Percentiles rank a stretch among this genome's conserved stretches.
Evolutionary conservation across 345 rosid species (phyloP).

Genomic region (Odontarrhena argentea): DNA sequence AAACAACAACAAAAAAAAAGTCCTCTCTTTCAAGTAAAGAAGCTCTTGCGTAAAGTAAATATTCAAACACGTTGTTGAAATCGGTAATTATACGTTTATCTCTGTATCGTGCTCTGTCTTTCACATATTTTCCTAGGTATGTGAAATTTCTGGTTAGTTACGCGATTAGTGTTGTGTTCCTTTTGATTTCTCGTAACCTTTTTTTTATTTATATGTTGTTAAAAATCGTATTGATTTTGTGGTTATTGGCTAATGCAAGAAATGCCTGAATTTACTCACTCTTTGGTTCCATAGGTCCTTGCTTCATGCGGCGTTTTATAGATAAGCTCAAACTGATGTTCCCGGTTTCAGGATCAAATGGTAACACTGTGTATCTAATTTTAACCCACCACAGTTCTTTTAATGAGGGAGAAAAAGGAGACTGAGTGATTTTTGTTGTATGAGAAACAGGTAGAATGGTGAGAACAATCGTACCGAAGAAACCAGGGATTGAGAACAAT

Average conservation of each 20-base stretch:
- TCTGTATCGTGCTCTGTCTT: background rate
- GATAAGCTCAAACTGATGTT: slow-evolving; percentile 44
- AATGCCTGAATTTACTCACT: background rate
- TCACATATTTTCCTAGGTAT: too few relatives aligned
- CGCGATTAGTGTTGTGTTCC: background rate
- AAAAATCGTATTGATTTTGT: background rate
- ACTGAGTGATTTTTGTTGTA: background rate
- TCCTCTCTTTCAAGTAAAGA: slow-evolving; percentile 1
- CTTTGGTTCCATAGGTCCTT: background rate
- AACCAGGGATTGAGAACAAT: slow-evolving; percentile 33
- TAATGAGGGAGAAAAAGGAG: background rate
- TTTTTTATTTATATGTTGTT: background rate
- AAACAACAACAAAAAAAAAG: too few relatives aligned
- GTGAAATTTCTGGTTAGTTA: too few relatives aligned
- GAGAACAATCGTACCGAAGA: slow-evolving; percentile 50
- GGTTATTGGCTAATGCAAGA: background rate
- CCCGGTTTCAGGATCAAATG: slow-evolving; percentile 44
- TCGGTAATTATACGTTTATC: slow-evolving; percentile 16
- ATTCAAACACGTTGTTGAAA: background rate
- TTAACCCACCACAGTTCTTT: background rate
- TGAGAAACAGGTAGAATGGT: slow-evolving; percentile 30
- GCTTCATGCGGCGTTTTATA: slow-evolving; percentile 36
- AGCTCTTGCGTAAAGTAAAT: background rate
- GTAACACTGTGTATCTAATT: slow-evolving; percentile 25
- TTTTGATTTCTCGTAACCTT: background rate